These are phyloP conservation scores for Obelidium mucronatum DNA, from an alignment of 192 early-diverging fungal genomes.

Conservation along the genomic window DNA sequence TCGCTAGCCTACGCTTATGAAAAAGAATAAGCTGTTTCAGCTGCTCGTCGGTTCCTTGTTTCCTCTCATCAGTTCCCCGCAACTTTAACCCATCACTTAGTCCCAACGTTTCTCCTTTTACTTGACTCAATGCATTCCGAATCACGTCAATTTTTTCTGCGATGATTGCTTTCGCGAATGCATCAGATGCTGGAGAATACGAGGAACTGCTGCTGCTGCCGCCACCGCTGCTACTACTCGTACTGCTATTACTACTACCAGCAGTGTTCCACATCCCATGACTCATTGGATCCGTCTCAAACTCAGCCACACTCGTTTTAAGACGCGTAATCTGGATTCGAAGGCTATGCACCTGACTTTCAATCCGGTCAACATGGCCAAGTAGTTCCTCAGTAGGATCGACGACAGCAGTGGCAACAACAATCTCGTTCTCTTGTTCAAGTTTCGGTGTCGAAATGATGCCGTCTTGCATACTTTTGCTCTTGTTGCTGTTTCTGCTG, in stretches of 20 bases:
- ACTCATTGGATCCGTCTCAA: not conserved
- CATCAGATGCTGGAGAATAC: not conserved
- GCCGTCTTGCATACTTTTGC: no score
- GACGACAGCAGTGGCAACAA: no score
- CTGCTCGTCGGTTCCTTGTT: no score
- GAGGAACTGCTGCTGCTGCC: no score
- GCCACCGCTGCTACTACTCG: no score
- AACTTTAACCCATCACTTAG: not conserved
- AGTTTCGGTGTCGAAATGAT: no score
- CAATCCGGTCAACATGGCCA: not conserved
- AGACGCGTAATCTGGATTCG: constrained; percentile 14
- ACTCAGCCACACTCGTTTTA: not conserved
- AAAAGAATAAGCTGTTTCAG: not conserved
- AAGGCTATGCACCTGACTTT: not conserved
- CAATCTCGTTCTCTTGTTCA: no score
- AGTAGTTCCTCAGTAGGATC: not conserved
- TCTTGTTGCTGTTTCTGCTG: no score
- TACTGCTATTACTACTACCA: no score
- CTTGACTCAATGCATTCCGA: not conserved
- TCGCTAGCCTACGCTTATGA: not conserved
- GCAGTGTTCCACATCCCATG: constrained; percentile 15
- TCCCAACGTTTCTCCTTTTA: not conserved
- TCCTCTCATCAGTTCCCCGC: no score
- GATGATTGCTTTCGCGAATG: constrained; percentile 9
- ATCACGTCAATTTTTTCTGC: constrained; percentile 12